Base-by-base conservation (phyloP, 768 basidiomycete species). In the Lentinula edodes region DNA sequence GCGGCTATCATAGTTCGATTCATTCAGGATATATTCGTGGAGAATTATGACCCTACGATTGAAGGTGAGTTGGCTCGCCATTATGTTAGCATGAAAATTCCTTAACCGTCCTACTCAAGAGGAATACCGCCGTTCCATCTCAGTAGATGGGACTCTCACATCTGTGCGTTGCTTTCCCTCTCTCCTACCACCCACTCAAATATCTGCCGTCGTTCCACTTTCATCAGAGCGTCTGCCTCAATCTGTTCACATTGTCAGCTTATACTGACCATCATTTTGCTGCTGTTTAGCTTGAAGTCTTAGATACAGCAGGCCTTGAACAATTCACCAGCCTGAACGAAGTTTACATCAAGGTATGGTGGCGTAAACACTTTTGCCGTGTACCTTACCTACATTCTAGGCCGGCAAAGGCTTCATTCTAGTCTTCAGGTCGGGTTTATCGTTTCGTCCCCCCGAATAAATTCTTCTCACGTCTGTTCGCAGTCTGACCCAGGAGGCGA, bases 241-340 rank as follows among this genome's bases (percentile, higher is more conserved):
- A 51, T 36, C 50, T 52, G 32, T n/a, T 13, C 20, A 10, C 2
- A 10, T n/a, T 54, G 46, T 20, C 23, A 18, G 23, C 9, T 8
- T 23, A 20, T 48, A 18, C 46, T 48, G 20, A 48, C 46, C 46
- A 48, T 48, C 46, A 48, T 48, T 45, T 53, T 59, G 16, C 23
- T 53, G 18, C 38, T 57, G 52, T 62, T 34, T 66, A 92, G 91
- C 82, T 92, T 58, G 88, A 93, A 70, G 84, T 93, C 56, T 72
- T 91, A 60, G 91, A 93, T 70, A 92, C 91, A 10, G 91, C 91
- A 23, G 91, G 91, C 12, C 87, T 88, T n/a, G 91, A 92, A 66
- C 91, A 92, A 71, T 93, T 93, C 71, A 89, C 80, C 15, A 87
- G 87, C 8, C 75, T 92, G 57, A 91, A 90, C 64, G 91, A 93